phyloP scores from a whole-genome alignment of 1,139 yeast species.

The Yarrowia galli region DNA sequence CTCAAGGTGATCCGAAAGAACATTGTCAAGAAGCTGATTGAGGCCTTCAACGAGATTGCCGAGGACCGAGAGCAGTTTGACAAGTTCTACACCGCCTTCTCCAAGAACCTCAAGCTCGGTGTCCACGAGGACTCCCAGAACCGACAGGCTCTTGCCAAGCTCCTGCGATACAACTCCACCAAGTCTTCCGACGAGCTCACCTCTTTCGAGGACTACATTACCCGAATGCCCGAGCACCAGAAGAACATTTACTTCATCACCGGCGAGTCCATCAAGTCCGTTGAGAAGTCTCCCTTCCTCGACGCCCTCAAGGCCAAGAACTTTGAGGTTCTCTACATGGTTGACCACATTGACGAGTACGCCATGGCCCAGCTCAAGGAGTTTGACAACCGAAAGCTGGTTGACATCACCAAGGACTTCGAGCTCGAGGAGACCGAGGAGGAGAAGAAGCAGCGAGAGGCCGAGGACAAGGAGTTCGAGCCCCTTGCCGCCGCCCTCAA shows the following conservation, averaged over 20 bases:
- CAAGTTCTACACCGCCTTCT: slow-evolving; percentile 97
- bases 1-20: slow-evolving; percentile 99
- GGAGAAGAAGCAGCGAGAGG: slow-evolving; percentile 93
- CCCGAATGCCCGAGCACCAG: slow-evolving; percentile 99
- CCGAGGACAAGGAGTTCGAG: slow-evolving; percentile 91
- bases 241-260: slow-evolving; percentile 99
- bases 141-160: slow-evolving; percentile 94
- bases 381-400: slow-evolving; percentile 98
- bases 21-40: slow-evolving; percentile 97
- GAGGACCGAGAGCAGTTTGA: slow-evolving; percentile 99
- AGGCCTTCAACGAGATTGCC: slow-evolving; percentile 98
- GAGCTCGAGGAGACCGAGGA: slow-evolving; percentile 99
- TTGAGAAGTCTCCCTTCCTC: slow-evolving; percentile 98
- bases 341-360: slow-evolving; percentile 99
- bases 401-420: slow-evolving; percentile 98
- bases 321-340: slow-evolving; percentile 96
- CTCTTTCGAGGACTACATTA: slow-evolving; percentile 94
- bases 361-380: slow-evolving; percentile 99
- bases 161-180: slow-evolving; percentile 96
- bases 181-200: slow-evolving; percentile 94
- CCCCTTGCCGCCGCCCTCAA: slow-evolving; percentile 93
- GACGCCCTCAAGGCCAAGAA: slow-evolving; percentile 98
- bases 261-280: slow-evolving; percentile 98
- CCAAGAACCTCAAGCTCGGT: slow-evolving; percentile 99
- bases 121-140: slow-evolving; percentile 98